These are phyloP conservation scores for Trypanosoma brucei DNA, from an alignment of 208 protist species.

Conservation along the genomic window DNA sequence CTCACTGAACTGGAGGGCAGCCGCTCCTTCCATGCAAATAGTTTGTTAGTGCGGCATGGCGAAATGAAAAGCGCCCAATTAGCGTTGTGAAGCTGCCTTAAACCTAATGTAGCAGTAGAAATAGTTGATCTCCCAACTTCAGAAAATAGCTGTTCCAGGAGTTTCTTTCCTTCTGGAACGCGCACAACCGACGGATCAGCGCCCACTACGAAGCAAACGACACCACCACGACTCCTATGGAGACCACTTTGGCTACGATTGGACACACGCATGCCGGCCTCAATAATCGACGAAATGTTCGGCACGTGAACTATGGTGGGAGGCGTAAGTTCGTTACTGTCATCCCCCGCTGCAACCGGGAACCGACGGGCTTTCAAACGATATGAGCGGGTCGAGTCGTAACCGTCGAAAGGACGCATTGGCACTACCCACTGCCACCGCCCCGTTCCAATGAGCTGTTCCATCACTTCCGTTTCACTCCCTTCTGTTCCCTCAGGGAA, in stretches of 20 bases:
- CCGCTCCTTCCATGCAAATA: slow-evolving; percentile 6
- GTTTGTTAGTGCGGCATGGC: slow-evolving; percentile 8
- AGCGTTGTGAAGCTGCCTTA: slow-evolving; percentile 6
- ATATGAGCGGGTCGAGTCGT: not conserved
- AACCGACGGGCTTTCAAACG: slow-evolving; percentile 7
- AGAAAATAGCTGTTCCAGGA: slow-evolving; percentile 7
- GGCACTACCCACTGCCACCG: slow-evolving; percentile 12
- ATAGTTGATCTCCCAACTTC: not conserved
- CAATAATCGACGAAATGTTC: slow-evolving; percentile 11
- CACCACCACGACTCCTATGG: not conserved
- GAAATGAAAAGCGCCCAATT: slow-evolving; percentile 19
- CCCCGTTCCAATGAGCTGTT: not conserved
- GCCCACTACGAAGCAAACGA: slow-evolving; percentile 18
- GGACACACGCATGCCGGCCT: not conserved
- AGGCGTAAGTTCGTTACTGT: not conserved
- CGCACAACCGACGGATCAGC: slow-evolving; percentile 8
- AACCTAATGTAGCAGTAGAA: slow-evolving; percentile 1
- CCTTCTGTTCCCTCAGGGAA: not conserved
- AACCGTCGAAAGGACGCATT: not conserved
- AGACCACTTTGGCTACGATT: not conserved
- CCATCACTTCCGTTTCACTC: slow-evolving; percentile 1
- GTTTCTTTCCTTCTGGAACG: slow-evolving; percentile 1
- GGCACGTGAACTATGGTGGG: slow-evolving; percentile 10
- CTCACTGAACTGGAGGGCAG: not conserved
- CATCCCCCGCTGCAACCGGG: not conserved